These are phyloP conservation scores for Candida manassasensis DNA, from an alignment of 805 yeast species.

Conservation along the genomic window DNA sequence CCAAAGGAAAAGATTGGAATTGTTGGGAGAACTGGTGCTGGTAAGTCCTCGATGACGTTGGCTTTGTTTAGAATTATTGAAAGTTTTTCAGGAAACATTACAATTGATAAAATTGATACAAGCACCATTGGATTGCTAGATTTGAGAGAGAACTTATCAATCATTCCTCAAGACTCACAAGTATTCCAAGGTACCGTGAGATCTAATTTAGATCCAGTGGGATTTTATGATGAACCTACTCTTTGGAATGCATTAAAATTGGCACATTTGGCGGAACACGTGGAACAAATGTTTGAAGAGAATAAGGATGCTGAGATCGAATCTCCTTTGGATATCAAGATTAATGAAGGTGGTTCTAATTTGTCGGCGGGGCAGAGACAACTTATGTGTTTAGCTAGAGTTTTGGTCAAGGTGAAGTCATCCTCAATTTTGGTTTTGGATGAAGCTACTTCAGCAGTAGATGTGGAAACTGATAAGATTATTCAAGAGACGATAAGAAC, in stretches of 20 bases:
- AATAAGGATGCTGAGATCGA: constrained; percentile 18
- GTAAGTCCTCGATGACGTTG: constrained; percentile 41
- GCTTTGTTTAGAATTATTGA: constrained; percentile 43
- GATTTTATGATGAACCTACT: constrained; percentile 29
- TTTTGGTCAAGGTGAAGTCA: constrained; percentile 59
- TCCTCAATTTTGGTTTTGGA: constrained; percentile 61
- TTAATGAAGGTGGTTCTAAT: constrained; percentile 44
- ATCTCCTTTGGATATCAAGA: constrained; percentile 28
- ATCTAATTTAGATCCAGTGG: constrained; percentile 40
- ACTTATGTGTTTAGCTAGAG: constrained; percentile 76
- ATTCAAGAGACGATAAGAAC: constrained; percentile 74
- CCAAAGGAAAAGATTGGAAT: constrained; percentile 40
- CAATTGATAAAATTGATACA: constrained; percentile 32
- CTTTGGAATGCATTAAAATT: constrained; percentile 40
- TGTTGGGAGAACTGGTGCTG: constrained; percentile 45
- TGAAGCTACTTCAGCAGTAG: constrained; percentile 89
- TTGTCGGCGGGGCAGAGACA: constrained; percentile 52
- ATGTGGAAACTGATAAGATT: constrained; percentile 75
- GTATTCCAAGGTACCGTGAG: constrained; percentile 41
- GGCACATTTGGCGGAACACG: constrained; percentile 40
- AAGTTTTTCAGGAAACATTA: constrained; percentile 31
- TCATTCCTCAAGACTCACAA: constrained; percentile 44
- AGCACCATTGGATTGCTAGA: constrained; percentile 36
- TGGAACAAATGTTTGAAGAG: constrained; percentile 31
- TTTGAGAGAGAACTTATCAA: constrained; percentile 38